Percentiles rank a stretch among this genome's conserved stretches.
Conservation (phyloP, 73 alveolate species). For the Blepharisma stoltei region DNA sequence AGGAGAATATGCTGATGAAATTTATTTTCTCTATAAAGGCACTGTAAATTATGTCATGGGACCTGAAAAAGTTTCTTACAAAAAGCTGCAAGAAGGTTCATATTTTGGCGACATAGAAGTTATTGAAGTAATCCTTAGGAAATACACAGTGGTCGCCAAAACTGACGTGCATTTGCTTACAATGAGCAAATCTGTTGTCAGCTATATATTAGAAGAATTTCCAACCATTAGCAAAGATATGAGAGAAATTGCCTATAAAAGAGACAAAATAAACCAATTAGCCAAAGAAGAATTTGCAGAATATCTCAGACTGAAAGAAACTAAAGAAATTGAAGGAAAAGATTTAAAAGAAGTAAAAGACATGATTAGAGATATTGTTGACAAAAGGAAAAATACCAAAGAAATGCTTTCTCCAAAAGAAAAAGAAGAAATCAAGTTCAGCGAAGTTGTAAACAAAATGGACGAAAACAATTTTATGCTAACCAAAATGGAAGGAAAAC, state of each 20-base stretch:
- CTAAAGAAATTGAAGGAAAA: background rate
- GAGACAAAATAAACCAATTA: background rate
- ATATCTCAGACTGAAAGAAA: background rate
- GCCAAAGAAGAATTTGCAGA: background rate
- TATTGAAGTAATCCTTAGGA: constrained; percentile 38
- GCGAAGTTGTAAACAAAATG: too few species aligned
- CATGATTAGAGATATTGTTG: too few species aligned
- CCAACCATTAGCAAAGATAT: constrained; percentile 44
- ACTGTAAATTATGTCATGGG: constrained; percentile 56
- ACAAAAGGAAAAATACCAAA: too few species aligned
- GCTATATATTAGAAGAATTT: constrained; percentile 39
- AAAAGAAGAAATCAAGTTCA: too few species aligned
- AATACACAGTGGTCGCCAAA: constrained; percentile 29
- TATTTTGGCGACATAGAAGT: constrained; percentile 81
- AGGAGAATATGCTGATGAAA: constrained; percentile 67
- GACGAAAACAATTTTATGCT: too few species aligned
- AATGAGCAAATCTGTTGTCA: constrained; percentile 28
- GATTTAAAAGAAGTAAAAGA: too few species aligned
- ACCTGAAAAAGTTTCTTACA: constrained; percentile 31
- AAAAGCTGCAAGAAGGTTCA: constrained; percentile 64
- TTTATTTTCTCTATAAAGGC: constrained; percentile 65
- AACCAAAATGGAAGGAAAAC: too few species aligned
- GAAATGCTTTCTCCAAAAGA: too few species aligned
- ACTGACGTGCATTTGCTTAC: constrained; percentile 44
- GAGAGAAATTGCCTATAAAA: constrained; percentile 41